Evolutionary conservation across 192 early-diverging fungal genomes (phyloP), one percentile per base, ranked within the genome.

Genomic region (Umbelopsis isabellina): DNA sequence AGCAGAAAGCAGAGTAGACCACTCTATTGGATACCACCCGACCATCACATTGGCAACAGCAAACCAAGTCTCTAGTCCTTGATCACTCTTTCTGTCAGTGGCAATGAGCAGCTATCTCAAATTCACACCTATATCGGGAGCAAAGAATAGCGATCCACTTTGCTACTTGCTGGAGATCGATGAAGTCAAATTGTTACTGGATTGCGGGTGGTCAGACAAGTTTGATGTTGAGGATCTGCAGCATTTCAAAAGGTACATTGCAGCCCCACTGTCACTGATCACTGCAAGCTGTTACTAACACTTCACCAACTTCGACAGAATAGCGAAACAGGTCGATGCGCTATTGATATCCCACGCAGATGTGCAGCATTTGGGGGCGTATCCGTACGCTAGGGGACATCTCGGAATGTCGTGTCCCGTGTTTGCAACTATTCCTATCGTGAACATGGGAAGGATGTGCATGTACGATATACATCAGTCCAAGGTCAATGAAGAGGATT

Each of bases 151-250:
- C 75, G 92, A 92, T 66, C 88, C 92, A 0, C 85, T 96, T 46
- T 95, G 95, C 75, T 98, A 97, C 74, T 71, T 99, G 70, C 83
- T 99, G 53, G 94, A 97, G 77, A 89, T 98, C 30, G 93, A 94
- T 74, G 87, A 92, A 74, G 93, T 91, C n/a, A 92, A 91, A 66
- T 88, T 99, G 49, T 75, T 99, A 45, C 83, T 99, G 20, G 97
- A 99, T 79, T 99, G 97, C 84, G 97, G 96, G 20, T 95, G 92
- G 90, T 87, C 87, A 53, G 91, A 91, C 74, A 77, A 75, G 45
- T 93, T 96, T 71, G 83, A 95, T 53, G 82, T 85, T 20, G 89
- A 92, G 21, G 87, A 86, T 33, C 79, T 96, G 21, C 75, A 70
- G 46, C 78, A 80, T 46, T 84, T 95, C 13, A 87, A 87, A 82